Conservation (phyloP, 208 protist genomes). For the Acanthamoeba healyi region DNA sequence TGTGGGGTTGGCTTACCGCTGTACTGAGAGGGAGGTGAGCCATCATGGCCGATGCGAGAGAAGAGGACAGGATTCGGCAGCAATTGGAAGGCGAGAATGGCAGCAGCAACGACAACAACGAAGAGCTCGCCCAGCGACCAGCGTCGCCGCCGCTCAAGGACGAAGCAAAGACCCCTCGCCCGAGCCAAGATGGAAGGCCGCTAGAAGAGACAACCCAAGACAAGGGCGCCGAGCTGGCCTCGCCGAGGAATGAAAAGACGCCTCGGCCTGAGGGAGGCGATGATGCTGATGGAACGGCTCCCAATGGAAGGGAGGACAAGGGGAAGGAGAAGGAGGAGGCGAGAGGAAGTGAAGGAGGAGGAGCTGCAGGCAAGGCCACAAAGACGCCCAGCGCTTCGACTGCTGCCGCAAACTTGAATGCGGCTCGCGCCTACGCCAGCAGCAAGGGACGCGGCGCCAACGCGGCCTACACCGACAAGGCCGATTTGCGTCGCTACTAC, state of each 20-base stretch:
- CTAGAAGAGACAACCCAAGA: neutral
- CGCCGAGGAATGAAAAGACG: neutral
- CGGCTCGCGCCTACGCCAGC: neutral
- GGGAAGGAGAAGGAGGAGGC: neutral
- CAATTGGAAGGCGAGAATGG: slow-evolving; percentile 2
- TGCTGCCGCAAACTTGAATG: neutral
- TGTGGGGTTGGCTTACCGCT: too few species aligned
- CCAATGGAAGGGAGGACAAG: neutral
- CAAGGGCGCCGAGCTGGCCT: neutral
- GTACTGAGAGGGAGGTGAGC: too few species aligned
- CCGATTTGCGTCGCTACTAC: slow-evolving; percentile 65
- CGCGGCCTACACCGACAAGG: slow-evolving; percentile 50
- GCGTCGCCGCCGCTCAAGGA: neutral
- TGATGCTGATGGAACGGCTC: too few species aligned
- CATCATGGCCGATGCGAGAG: neutral
- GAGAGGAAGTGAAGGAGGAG: neutral
- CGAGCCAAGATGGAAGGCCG: neutral
- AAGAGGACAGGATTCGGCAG: slow-evolving; percentile 19
- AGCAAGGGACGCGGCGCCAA: slow-evolving; percentile 15
- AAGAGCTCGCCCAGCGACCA: neutral
- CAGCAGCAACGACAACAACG: neutral
- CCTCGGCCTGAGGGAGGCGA: neutral
- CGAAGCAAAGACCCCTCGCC: neutral
- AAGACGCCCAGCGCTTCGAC: neutral
- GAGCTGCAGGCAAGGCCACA: neutral